phyloP scores from a whole-genome alignment of 345 rosid genomes.

The Psidium friedrichsthalianum region DNA sequence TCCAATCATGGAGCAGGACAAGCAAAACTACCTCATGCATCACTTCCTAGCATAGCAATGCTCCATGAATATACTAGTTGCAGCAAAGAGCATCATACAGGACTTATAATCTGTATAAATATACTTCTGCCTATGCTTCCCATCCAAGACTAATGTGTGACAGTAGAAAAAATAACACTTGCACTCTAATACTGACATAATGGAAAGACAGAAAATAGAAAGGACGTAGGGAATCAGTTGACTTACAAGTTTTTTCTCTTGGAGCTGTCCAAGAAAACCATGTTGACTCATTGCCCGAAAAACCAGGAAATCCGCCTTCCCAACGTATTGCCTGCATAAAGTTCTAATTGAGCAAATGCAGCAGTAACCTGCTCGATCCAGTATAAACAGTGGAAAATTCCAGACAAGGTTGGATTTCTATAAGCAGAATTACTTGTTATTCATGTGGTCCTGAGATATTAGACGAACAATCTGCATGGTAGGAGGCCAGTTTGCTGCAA shows the following conservation, averaged over 20 bases:
- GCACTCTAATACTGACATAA: neutral
- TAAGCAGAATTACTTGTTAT: slow-evolving; percentile 60
- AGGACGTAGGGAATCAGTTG: neutral
- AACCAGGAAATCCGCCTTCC: slow-evolving; percentile 92
- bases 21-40: neutral
- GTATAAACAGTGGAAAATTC: neutral
- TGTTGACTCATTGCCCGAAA: slow-evolving; percentile 97
- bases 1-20: neutral
- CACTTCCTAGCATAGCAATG: neutral
- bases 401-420: neutral
- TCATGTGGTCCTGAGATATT: slow-evolving; percentile 97
- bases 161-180: neutral
- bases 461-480: slow-evolving; percentile 96
- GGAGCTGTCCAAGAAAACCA: slow-evolving; percentile 90
- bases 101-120: neutral
- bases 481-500: slow-evolving; percentile 93
- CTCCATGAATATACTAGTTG: neutral
- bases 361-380: neutral
- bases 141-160: neutral
- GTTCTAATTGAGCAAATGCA: neutral
- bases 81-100: neutral
- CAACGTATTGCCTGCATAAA: slow-evolving; percentile 77
- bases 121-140: neutral
- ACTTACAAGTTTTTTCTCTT: slow-evolving; percentile 96
- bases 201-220: neutral